phyloP scores from a whole-genome alignment of 2,329 filamentous ascomycete genomes.

The Xylariaceae sp. region DNA sequence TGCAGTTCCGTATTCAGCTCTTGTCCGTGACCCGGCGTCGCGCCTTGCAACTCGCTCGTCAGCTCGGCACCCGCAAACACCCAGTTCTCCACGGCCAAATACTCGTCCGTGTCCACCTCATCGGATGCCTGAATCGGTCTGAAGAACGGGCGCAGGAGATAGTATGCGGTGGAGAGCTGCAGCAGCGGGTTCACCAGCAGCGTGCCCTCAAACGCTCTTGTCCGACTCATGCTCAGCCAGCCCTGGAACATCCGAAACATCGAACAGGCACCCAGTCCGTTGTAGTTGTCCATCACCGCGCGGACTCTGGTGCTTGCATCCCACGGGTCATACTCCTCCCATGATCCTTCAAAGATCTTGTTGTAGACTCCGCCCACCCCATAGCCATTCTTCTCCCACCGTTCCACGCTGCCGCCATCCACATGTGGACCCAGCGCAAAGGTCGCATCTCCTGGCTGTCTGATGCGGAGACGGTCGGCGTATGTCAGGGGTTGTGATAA shows the following conservation, averaged over 20 bases:
- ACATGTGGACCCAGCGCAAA: constrained; percentile 70
- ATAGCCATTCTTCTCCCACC: constrained; percentile 68
- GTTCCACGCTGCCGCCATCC: constrained; percentile 68
- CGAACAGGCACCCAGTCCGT: constrained; percentile 73
- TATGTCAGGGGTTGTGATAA: constrained; percentile 57
- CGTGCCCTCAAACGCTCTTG: constrained; percentile 69
- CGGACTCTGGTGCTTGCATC: constrained; percentile 64
- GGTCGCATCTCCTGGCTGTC: constrained; percentile 62
- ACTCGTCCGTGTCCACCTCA: constrained; percentile 38
- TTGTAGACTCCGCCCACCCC: constrained; percentile 65
- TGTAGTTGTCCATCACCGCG: constrained; percentile 69
- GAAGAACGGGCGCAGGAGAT: constrained; percentile 81
- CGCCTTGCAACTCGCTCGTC: constrained; percentile 62
- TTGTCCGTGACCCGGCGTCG: constrained; percentile 61
- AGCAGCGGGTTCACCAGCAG: constrained; percentile 76
- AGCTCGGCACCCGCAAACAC: constrained; percentile 44
- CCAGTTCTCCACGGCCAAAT: constrained; percentile 57
- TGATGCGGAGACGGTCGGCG: constrained; percentile 66
- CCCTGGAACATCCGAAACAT: constrained; percentile 89
- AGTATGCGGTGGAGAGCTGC: constrained; percentile 70
- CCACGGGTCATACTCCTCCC: constrained; percentile 81
- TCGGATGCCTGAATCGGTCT: constrained; percentile 40
- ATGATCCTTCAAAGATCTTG: constrained; percentile 64
- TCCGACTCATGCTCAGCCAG: constrained; percentile 76
- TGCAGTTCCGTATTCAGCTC: constrained; percentile 61